Conservation (phyloP, 2,329 filamentous ascomycete species). For the Neonectria punicea region DNA sequence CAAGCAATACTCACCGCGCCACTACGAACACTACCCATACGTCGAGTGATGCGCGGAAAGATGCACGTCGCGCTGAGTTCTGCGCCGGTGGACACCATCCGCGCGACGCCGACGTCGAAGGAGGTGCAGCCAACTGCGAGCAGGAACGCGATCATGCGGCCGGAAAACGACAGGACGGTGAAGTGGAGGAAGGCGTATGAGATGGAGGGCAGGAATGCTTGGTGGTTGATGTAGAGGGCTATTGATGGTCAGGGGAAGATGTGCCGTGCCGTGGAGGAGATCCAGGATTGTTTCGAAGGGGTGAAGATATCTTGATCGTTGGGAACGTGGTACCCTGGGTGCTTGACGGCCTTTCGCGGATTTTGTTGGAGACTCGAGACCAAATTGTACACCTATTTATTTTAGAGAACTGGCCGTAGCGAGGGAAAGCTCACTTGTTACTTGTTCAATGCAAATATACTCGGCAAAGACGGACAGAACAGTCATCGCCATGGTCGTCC, state of each 20-base stretch:
- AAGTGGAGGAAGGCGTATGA: slow-evolving; percentile 68
- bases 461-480: slow-evolving; percentile 58
- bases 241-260: too few species aligned
- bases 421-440: too few species aligned
- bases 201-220: slow-evolving; percentile 68
- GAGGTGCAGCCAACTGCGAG: slow-evolving; percentile 40
- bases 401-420: slow-evolving; percentile 47
- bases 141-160: slow-evolving; percentile 72
- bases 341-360: background rate
- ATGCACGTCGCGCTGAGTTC: too few species aligned
- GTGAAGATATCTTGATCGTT: too few species aligned
- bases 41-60: too few species aligned
- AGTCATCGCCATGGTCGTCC: slow-evolving; percentile 59
- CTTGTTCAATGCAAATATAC: slow-evolving; percentile 44
- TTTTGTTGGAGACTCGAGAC: slow-evolving; percentile 12
- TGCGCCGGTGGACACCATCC: too few species aligned
- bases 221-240: slow-evolving; percentile 61
- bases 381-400: slow-evolving; percentile 45
- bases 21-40: too few species aligned
- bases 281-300: too few species aligned
- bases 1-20: too few species aligned
- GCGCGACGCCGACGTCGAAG: too few species aligned
- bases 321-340: too few species aligned
- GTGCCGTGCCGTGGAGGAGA: too few species aligned
- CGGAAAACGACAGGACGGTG: slow-evolving; percentile 66